These are phyloP conservation scores for Gremmenia infestans DNA, from an alignment of 2,329 filamentous ascomycete genomes.

Conservation along the genomic window DNA sequence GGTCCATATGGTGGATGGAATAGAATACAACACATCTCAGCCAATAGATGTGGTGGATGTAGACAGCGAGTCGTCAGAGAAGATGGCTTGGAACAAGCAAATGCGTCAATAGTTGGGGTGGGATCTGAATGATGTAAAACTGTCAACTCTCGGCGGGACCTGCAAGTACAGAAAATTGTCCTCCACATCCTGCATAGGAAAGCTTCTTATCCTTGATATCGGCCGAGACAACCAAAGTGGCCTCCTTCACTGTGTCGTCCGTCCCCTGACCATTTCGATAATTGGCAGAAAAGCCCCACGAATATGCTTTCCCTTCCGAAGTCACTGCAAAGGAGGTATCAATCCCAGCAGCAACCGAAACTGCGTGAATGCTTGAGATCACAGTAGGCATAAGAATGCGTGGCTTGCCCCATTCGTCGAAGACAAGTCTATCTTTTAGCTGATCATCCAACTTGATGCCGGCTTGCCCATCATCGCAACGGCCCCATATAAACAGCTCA, in stretches of 20 bases:
- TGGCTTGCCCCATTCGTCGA: slow-evolving; percentile 57
- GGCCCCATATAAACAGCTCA: slow-evolving; percentile 56
- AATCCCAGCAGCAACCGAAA: slow-evolving; percentile 59
- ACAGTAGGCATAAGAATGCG: slow-evolving; percentile 67
- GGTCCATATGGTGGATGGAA: too few species aligned
- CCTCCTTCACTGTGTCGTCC: slow-evolving; percentile 69
- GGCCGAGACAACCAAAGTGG: slow-evolving; percentile 77
- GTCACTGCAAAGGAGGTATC: slow-evolving; percentile 72
- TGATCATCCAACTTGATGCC: slow-evolving; percentile 54
- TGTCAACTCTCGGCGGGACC: slow-evolving; percentile 26
- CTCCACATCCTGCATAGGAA: slow-evolving; percentile 72
- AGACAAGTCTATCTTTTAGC: slow-evolving; percentile 54
- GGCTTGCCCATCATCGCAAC: slow-evolving; percentile 48
- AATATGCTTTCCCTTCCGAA: slow-evolving; percentile 63
- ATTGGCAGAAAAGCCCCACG: slow-evolving; percentile 75
- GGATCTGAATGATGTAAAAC: not conserved
- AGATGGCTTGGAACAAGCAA: too few species aligned
- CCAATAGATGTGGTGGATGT: too few species aligned
- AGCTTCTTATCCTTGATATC: slow-evolving; percentile 72
- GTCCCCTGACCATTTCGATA: slow-evolving; percentile 76
- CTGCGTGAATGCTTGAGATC: slow-evolving; percentile 40
- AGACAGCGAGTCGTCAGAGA: too few species aligned
- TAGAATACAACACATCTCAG: too few species aligned
- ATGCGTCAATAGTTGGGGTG: too few species aligned
- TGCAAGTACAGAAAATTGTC: slow-evolving; percentile 70